Evolutionary conservation across 306 rosid species (phyloP).

Genomic region (Vicia sativa): DNA sequence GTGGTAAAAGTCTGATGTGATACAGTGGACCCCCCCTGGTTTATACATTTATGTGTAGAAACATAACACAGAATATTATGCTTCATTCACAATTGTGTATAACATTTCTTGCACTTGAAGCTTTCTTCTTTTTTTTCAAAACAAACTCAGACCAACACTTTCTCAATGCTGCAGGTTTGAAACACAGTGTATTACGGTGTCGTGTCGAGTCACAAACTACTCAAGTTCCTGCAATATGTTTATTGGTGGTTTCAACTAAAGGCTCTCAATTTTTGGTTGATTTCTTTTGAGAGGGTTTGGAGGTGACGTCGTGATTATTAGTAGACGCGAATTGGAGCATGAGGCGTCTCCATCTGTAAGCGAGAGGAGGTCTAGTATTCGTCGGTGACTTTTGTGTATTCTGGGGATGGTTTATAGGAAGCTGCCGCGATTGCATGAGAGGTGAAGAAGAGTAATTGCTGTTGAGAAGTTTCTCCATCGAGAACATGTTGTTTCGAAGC

Average conservation of each 20-base stretch:
- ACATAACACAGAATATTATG: too few relatives aligned
- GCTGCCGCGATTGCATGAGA: conserved; percentile 65
- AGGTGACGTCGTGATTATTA: conserved; percentile 70
- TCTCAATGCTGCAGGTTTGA: too few relatives aligned
- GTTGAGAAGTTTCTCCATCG: conserved; percentile 64
- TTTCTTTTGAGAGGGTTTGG: conserved; percentile 64
- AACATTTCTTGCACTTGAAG: too few relatives aligned
- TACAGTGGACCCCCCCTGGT: too few relatives aligned
- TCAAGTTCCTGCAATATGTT: too few relatives aligned
- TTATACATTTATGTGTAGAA: too few relatives aligned
- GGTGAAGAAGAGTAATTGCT: conserved; percentile 62
- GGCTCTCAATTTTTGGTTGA: conserved; percentile 61
- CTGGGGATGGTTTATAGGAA: conserved; percentile 60
- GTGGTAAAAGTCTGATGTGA: too few relatives aligned
- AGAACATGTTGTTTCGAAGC: conserved; percentile 57
- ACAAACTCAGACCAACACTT: too few relatives aligned
- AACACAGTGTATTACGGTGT: too few relatives aligned
- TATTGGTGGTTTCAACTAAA: conserved; percentile 58
- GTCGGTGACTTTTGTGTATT: conserved; percentile 66
- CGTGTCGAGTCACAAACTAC: too few relatives aligned
- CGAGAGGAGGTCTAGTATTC: conserved; percentile 68
- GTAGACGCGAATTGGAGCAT: conserved; percentile 90
- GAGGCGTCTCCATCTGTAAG: conserved; percentile 84
- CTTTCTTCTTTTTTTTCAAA: too few relatives aligned
- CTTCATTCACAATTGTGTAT: too few relatives aligned